Evolutionary conservation across 106 monocot genomes (phyloP).

Genomic region (Chionographis japonica): DNA sequence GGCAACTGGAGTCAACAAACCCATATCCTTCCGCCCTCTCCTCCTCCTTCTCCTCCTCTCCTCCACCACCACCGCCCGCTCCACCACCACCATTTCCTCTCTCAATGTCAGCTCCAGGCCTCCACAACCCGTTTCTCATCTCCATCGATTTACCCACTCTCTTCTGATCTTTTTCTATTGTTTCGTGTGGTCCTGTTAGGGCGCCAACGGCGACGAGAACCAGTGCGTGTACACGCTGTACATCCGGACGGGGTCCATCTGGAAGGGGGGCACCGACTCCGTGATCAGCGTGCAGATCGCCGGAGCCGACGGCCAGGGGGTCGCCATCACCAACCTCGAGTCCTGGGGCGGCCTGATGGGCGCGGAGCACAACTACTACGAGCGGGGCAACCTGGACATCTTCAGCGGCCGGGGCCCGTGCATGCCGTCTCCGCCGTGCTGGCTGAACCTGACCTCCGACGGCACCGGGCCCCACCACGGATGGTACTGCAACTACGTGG

Average conservation of each 20-base stretch:
- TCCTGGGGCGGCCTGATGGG: slow-evolving; percentile 81
- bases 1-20: neutral
- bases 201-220: slow-evolving; percentile 13
- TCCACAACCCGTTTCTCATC: neutral
- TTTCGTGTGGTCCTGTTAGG: neutral
- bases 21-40: slow-evolving; percentile 8
- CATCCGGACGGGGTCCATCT: slow-evolving; percentile 61
- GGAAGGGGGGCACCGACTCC: slow-evolving; percentile 77
- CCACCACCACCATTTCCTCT: too few relatives aligned
- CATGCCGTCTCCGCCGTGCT: slow-evolving; percentile 45
- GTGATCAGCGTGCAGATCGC: slow-evolving; percentile 44
- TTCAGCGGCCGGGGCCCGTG: slow-evolving; percentile 84
- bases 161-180: neutral
- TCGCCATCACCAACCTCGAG: slow-evolving; percentile 56
- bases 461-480: slow-evolving; percentile 71
- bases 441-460: slow-evolving; percentile 70
- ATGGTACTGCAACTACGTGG: slow-evolving; percentile 97
- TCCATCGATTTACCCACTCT: neutral
- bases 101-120: neutral
- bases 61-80: neutral
- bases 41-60: slow-evolving; percentile 13
- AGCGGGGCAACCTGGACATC: slow-evolving; percentile 79
- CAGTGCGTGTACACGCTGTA: slow-evolving; percentile 86
- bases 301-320: slow-evolving; percentile 40
- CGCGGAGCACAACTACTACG: slow-evolving; percentile 68